These are phyloP conservation scores for Trametes cingulata DNA, from an alignment of 768 basidiomycete species.

Conservation along the genomic window DNA sequence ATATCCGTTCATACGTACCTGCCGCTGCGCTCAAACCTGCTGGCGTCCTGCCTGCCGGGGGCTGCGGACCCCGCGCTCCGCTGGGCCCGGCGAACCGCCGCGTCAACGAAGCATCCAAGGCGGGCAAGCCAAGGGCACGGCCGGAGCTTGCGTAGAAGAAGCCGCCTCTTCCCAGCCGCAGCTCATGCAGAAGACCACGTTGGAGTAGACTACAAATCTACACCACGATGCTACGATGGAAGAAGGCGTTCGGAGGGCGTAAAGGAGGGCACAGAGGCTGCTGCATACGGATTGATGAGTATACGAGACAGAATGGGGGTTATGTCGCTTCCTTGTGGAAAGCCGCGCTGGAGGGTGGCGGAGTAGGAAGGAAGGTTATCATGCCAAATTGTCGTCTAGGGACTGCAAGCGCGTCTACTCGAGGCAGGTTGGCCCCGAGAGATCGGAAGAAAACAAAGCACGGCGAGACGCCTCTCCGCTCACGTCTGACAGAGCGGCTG, in stretches of 20 bases:
- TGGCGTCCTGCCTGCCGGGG: constrained; percentile 8
- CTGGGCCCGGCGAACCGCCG: constrained; percentile 15
- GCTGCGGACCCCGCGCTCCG: constrained; percentile 21
- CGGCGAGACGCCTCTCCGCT: constrained; percentile 6
- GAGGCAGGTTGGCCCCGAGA: constrained; percentile 7
- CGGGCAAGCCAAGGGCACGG: constrained; percentile 12
- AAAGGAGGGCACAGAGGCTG: not conserved
- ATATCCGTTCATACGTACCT: constrained; percentile 15
- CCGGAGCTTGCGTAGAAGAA: constrained; percentile 15
- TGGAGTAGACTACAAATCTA: constrained; percentile 10
- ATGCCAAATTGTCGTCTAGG: not conserved
- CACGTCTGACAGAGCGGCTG: constrained; percentile 9
- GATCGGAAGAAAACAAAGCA: constrained; percentile 8
- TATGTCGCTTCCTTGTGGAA: not conserved
- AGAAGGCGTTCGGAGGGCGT: not conserved
- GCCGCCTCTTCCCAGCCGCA: constrained; percentile 9
- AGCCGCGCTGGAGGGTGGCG: not conserved
- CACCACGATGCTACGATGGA: constrained; percentile 6
- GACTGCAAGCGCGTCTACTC: not conserved
- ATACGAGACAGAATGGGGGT: not conserved
- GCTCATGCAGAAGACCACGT: not conserved
- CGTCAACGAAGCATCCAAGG: constrained; percentile 14
- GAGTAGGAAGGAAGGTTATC: constrained; percentile 12
- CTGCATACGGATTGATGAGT: not conserved
- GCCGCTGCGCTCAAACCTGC: constrained; percentile 1